These are phyloP conservation scores for Helicostylum pulchrum DNA, from an alignment of 192 early-diverging fungal species.

Conservation along the genomic window DNA sequence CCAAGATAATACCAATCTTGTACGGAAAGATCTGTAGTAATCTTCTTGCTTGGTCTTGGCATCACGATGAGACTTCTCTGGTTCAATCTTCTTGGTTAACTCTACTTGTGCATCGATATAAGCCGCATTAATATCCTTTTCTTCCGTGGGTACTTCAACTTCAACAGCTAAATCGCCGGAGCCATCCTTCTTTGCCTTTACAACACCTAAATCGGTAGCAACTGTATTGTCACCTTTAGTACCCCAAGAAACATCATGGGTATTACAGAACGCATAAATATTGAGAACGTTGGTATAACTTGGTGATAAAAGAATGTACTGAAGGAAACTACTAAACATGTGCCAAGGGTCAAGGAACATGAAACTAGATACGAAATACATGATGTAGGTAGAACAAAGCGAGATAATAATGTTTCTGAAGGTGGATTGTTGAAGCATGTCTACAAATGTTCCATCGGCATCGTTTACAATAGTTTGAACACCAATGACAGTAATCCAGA, in stretches of 20 bases:
- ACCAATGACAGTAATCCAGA: conserved; percentile 61
- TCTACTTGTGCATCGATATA: conserved; percentile 72
- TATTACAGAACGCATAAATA: conserved; percentile 55
- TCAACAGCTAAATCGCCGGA: conserved; percentile 69
- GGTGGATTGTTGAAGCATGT: conserved; percentile 64
- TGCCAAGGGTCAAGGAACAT: conserved; percentile 78
- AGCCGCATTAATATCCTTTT: conserved; percentile 75
- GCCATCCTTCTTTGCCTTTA: conserved; percentile 68
- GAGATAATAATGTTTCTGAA: conserved; percentile 67
- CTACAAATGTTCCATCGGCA: conserved; percentile 53
- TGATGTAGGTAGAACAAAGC: conserved; percentile 61
- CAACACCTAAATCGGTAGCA: conserved; percentile 72
- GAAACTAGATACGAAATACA: conserved; percentile 62
- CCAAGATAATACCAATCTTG: conserved; percentile 72
- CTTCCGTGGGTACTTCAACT: conserved; percentile 72
- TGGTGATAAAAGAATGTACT: conserved; percentile 73
- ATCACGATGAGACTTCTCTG: conserved; percentile 56
- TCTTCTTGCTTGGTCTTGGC: conserved; percentile 71
- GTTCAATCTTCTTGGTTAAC: conserved; percentile 44
- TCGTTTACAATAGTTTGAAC: conserved; percentile 52
- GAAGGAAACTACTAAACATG: conserved; percentile 69
- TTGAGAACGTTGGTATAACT: conserved; percentile 79
- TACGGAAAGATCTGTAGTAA: conserved; percentile 83
- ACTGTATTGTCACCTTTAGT: conserved; percentile 85
- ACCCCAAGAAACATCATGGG: conserved; percentile 73